A percentile compares a stretch with the other conserved stretches of the same genome.
These are phyloP conservation scores for Avena atlantica DNA, from an alignment of 176 grass and related monocot species.

Conservation along the genomic window DNA sequence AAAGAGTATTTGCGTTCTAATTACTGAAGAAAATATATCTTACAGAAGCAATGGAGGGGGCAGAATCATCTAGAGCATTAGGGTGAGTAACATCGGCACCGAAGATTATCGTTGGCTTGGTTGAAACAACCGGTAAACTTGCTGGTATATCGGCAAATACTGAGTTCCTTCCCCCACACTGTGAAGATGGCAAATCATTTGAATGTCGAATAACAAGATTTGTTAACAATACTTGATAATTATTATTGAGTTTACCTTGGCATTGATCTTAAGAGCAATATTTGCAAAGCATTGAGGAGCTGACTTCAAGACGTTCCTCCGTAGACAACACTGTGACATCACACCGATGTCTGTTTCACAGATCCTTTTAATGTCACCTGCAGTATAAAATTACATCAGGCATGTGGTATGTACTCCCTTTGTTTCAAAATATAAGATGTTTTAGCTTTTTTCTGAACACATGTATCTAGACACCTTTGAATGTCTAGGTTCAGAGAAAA, in stretches of 20 bases:
- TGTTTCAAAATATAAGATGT: no score
- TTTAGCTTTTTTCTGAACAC: no score
- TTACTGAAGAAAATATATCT: slow-evolving; percentile 23
- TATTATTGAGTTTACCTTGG: slow-evolving; percentile 51
- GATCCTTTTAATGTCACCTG: slow-evolving; percentile 63
- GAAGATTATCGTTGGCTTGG: slow-evolving; percentile 69
- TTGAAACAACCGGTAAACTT: slow-evolving; percentile 58
- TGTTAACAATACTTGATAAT: not conserved
- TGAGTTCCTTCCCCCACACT: slow-evolving; percentile 79
- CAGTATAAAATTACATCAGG: slow-evolving; percentile 9
- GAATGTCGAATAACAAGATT: not conserved
- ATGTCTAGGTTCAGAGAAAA: no score
- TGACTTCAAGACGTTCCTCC: slow-evolving; percentile 7
- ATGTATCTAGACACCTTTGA: no score
- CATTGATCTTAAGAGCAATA: slow-evolving; percentile 77
- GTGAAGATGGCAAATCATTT: not conserved
- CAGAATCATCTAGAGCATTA: slow-evolving; percentile 58
- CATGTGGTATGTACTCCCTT: not conserved
- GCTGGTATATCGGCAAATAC: slow-evolving; percentile 42
- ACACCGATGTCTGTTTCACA: slow-evolving; percentile 71
- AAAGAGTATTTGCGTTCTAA: not conserved
- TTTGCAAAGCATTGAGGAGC: slow-evolving; percentile 45
- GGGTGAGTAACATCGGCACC: slow-evolving; percentile 81
- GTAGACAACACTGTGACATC: slow-evolving; percentile 62
- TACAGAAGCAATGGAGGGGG: slow-evolving; percentile 79